Percentiles rank a stretch among this genome's conserved stretches.
These are phyloP conservation scores for Ustilago xerochloae DNA, from an alignment of 1,284 basidiomycete species.

Conservation along the genomic window DNA sequence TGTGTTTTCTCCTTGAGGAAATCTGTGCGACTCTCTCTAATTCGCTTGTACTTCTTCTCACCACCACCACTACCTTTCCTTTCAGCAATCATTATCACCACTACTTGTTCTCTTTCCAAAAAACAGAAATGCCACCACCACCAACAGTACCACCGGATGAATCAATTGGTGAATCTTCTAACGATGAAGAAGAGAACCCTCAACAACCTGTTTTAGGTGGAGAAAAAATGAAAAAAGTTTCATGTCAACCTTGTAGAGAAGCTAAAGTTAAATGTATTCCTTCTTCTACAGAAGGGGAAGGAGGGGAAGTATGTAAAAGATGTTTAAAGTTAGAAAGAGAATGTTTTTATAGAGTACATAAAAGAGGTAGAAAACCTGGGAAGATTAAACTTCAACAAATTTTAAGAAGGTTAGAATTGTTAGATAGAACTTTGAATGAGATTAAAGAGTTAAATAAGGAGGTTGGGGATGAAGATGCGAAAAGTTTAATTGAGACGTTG, in stretches of 20 bases:
- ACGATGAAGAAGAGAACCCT: background rate
- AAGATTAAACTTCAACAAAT: conserved; percentile 51
- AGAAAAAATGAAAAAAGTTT: conserved; percentile 21
- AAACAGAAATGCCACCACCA: too few relatives aligned
- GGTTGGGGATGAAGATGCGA: conserved; percentile 25
- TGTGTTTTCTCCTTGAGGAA: too few relatives aligned
- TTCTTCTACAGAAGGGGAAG: background rate
- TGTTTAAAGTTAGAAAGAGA: conserved; percentile 28
- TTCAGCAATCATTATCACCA: too few relatives aligned
- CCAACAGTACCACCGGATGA: background rate
- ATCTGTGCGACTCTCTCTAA: too few relatives aligned
- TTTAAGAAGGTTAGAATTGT: conserved; percentile 20
- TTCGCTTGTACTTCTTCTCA: too few relatives aligned
- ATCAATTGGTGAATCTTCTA: background rate
- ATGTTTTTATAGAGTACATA: conserved; percentile 33
- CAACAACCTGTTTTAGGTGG: too few relatives aligned
- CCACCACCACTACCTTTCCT: too few relatives aligned
- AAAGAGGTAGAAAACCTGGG: conserved; percentile 40
- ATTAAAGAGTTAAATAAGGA: conserved; percentile 28
- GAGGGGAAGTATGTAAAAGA: conserved; percentile 18
- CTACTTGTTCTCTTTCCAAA: too few relatives aligned
- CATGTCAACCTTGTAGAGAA: conserved; percentile 36
- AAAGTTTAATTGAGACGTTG: conserved; percentile 23
- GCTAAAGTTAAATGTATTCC: conserved; percentile 44
- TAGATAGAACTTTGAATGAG: conserved; percentile 29